phyloP scores from a whole-genome alignment of 2,329 filamentous ascomycete species.

The Phaeoacremonium minimum region DNA sequence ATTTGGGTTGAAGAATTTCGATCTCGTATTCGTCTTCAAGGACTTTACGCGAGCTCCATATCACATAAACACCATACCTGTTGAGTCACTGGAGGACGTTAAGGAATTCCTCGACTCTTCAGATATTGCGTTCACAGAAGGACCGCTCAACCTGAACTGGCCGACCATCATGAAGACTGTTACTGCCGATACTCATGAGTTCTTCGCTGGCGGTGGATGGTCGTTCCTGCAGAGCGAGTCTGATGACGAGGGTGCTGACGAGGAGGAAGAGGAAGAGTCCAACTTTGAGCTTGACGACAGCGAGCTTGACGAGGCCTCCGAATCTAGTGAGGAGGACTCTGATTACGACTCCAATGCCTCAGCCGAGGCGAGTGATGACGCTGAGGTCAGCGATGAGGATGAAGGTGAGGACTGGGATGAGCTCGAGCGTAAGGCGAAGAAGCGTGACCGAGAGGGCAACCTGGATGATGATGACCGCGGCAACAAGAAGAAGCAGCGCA shows the following conservation, averaged over 20 bases:
- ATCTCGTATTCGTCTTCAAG: constrained; percentile 97
- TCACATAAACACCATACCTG: constrained; percentile 97
- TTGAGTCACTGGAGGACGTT: constrained; percentile 89
- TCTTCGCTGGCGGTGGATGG: constrained; percentile 96
- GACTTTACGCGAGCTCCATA: constrained; percentile 88
- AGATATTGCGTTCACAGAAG: constrained; percentile 91
- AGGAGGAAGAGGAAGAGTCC: constrained; percentile 83
- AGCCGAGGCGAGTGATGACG: constrained; percentile 76
- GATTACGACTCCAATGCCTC: constrained; percentile 90
- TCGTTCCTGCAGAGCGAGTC: constrained; percentile 84
- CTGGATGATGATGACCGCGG: constrained; percentile 74
- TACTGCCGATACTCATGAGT: constrained; percentile 85
- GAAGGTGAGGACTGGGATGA: constrained; percentile 93
- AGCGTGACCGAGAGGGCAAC: constrained; percentile 65
- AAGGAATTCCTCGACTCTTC: constrained; percentile 97
- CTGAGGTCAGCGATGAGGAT: constrained; percentile 68
- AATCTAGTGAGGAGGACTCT: constrained; percentile 74
- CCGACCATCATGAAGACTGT: constrained; percentile 99
- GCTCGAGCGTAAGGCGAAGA: constrained; percentile 84
- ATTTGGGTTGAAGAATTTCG: constrained; percentile 98
- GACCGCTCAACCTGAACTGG: constrained; percentile 97
- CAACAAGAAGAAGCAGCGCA: constrained; percentile 68
- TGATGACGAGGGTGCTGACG: constrained; percentile 73
- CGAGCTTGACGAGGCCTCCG: constrained; percentile 79
- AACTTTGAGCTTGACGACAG: constrained; percentile 88